Conservation (phyloP, 2,329 filamentous ascomycete species). For the Colletotrichum falcatum region DNA sequence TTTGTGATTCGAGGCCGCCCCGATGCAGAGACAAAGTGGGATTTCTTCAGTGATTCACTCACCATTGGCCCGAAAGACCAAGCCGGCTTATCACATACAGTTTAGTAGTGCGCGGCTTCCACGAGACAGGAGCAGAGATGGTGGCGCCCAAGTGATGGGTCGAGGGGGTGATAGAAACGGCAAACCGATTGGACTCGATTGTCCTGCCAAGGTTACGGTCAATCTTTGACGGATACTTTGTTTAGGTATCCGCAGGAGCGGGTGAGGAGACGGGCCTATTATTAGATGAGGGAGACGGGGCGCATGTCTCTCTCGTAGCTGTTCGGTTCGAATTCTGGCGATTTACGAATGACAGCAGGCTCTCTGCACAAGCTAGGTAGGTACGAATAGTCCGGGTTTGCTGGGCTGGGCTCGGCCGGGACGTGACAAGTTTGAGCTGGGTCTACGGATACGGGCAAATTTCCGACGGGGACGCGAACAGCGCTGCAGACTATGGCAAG, state of each 20-base stretch:
- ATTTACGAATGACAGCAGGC: not conserved
- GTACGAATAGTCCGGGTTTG: not conserved
- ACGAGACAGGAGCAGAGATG: slow-evolving; percentile 8
- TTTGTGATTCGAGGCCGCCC: slow-evolving; percentile 38
- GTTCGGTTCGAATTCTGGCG: too few relatives aligned
- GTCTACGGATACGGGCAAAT: not conserved
- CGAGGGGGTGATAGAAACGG: slow-evolving; percentile 14
- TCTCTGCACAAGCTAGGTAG: too few relatives aligned
- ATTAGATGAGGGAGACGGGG: slow-evolving; percentile 15
- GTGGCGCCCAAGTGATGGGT: slow-evolving; percentile 6
- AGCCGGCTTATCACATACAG: slow-evolving; percentile 18
- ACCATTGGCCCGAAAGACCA: slow-evolving; percentile 29
- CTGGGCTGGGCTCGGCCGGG: slow-evolving; percentile 2
- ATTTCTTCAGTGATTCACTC: slow-evolving; percentile 29
- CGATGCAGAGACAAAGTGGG: slow-evolving; percentile 23
- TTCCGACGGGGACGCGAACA: not conserved
- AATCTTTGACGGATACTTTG: slow-evolving; percentile 6
- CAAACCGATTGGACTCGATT: slow-evolving; percentile 24
- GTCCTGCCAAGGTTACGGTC: slow-evolving; percentile 12
- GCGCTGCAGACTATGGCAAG: not conserved
- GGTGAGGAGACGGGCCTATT: not conserved
- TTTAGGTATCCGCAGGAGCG: not conserved
- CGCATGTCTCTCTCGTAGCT: not conserved
- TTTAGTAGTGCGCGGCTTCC: slow-evolving; percentile 16
- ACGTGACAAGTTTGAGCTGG: not conserved